Percentiles rank a stretch among this genome's conserved stretches.
Evolutionary conservation across 495 filamentous ascomycete species (phyloP).

Genomic region (Xylaria intraflava): DNA sequence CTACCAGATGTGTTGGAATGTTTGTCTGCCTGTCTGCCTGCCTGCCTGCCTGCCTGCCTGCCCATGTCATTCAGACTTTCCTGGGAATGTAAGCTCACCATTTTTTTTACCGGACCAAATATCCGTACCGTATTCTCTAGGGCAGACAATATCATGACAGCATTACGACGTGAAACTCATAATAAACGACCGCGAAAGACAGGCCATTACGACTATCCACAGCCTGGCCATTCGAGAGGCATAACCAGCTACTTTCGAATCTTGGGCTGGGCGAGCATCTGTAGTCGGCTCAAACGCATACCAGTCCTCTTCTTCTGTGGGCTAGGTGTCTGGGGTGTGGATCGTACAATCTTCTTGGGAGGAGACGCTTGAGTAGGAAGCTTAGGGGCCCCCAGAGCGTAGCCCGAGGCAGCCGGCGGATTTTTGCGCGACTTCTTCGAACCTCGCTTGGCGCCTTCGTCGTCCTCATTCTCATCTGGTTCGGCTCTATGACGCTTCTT

Average conservation of each 20-base stretch:
- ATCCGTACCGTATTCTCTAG: not conserved
- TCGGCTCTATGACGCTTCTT: conserved; percentile 61
- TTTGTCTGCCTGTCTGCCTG: not conserved
- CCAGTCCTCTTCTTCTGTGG: conserved; percentile 41
- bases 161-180: not conserved
- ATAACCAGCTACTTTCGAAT: conserved; percentile 30
- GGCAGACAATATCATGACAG: not conserved
- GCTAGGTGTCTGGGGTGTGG: conserved; percentile 25
- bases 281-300: conserved; percentile 43
- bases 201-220: not conserved
- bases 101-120: not conserved
- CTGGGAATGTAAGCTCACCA: not conserved
- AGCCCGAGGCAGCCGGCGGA: conserved; percentile 42
- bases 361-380: conserved; percentile 19
- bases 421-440: conserved; percentile 40
- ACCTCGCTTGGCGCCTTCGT: conserved; percentile 34
- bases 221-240: not conserved
- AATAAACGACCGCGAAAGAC: not conserved
- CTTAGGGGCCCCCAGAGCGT: conserved; percentile 37
- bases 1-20: not conserved
- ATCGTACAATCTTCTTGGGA: conserved; percentile 22
- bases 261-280: conserved; percentile 50
- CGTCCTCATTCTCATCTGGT: conserved; percentile 44
- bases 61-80: not conserved
- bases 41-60: not conserved